Percentiles rank a stretch among this genome's conserved stretches.
Conservation (phyloP, 1,284 basidiomycete genomes). For the Heterobasidion parviporum region DNA sequence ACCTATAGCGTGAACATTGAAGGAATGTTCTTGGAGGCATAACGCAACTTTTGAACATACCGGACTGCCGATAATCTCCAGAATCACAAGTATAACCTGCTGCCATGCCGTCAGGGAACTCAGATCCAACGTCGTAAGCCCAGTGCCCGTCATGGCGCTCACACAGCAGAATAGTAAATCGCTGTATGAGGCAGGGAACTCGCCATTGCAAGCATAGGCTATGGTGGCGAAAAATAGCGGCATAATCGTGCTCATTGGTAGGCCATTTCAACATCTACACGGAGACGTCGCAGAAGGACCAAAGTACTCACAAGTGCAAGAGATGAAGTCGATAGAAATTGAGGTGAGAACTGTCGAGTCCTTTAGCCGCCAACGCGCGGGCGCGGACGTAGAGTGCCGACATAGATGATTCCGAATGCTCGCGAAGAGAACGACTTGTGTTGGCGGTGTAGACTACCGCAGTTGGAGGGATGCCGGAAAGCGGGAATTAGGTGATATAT, state of each 20-base stretch:
- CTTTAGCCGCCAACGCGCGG: too few species aligned
- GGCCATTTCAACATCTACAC: background rate
- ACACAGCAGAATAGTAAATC: conserved; percentile 69
- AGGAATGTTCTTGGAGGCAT: too few species aligned
- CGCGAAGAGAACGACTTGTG: too few species aligned
- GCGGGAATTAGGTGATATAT: too few species aligned
- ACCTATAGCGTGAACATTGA: conserved; percentile 29
- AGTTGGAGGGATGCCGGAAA: too few species aligned
- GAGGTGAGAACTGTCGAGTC: conserved; percentile 19
- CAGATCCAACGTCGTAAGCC: conserved; percentile 64
- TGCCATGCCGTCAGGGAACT: conserved; percentile 69
- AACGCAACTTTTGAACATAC: conserved; percentile 23
- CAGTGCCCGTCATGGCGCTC: conserved; percentile 71
- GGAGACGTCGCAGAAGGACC: background rate
- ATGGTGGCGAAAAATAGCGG: conserved; percentile 63
- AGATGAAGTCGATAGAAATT: conserved; percentile 62
- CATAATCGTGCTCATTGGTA: conserved; percentile 49
- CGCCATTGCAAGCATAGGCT: conserved; percentile 62
- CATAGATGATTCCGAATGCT: too few species aligned
- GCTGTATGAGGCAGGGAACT: conserved; percentile 52
- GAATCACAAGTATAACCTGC: conserved; percentile 60
- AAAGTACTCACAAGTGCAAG: conserved; percentile 33
- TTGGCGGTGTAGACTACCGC: too few species aligned
- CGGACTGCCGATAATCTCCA: conserved; percentile 61
- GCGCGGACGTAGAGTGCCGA: too few species aligned